Evolutionary conservation across 2,329 filamentous ascomycete genomes (phyloP), one percentile per base, ranked within the genome.

Genomic region (Zalaria obscura): DNA sequence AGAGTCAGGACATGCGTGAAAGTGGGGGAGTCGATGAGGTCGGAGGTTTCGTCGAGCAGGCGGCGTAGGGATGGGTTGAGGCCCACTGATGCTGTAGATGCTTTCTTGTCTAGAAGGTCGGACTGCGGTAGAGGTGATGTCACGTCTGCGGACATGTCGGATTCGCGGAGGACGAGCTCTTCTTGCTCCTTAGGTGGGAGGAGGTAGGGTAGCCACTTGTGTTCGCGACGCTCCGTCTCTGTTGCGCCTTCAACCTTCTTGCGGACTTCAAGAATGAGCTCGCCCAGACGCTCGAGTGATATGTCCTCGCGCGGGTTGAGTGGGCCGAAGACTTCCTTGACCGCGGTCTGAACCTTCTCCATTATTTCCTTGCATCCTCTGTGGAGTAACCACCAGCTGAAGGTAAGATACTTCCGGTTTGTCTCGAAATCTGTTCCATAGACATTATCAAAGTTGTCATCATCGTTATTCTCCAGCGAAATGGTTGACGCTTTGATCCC

Each of bases 321-420:
- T 47, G 76, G 72, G n/a, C 86, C 85, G 60, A 95, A 96, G 25
- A 89, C 83, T 40, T 93, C 82, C 52, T 81, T 80, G 25, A 98
- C 91, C 3, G 87, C 87, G n/a, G 69, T 67, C 56, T 87, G 79
- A 38, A 98, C 88, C 48, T 80, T 82, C 43, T 77, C 70, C 72
- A 87, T 81, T 43, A 96, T 67, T 44, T 87, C 77, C 49, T 78
- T 76, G 79, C 87, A 96, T 35, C 91, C 91, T 49, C 78, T 77
- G 63, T 98, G 89, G 38, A 98, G 70, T 37, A 98, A 67, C 88
- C 89, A 98, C 91, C 91, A 98, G 63, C 86, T 94, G 60, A 96
- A 93, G 34, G 88, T 93, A 38, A 98, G 70, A 57, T 96, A 98
- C 55, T 84, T 83, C 52, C 88, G 75, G 62, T 98, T 98, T 29